Conservation (phyloP, 768 basidiomycete genomes). For the Calocera cornea region DNA sequence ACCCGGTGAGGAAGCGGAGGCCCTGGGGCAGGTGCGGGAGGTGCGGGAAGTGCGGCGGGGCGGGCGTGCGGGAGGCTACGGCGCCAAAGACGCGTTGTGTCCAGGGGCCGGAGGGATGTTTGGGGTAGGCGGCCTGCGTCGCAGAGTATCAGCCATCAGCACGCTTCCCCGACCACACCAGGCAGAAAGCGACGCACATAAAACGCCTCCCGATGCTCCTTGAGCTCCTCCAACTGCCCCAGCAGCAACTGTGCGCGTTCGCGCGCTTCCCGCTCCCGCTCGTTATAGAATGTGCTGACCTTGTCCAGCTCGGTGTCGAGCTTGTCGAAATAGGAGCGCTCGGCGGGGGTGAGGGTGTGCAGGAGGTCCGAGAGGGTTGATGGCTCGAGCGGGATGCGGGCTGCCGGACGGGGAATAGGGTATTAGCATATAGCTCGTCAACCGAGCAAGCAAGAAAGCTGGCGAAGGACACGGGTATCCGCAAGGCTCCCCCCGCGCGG, state of each 20-base stretch:
- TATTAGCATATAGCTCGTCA: no score
- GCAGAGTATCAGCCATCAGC: not conserved
- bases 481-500: no score
- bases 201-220: conserved; percentile 48
- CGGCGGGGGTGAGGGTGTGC: conserved; percentile 42
- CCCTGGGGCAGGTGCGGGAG: not conserved
- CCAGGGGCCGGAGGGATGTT: not conserved
- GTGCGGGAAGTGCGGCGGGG: not conserved
- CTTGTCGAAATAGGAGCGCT: conserved; percentile 59
- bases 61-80: not conserved
- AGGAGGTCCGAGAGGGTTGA: conserved; percentile 28
- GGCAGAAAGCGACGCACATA: conserved; percentile 32
- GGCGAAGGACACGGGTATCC: no score
- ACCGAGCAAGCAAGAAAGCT: no score
- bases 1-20: not conserved
- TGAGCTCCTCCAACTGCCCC: conserved; percentile 60
- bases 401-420: not conserved
- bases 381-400: not conserved
- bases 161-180: not conserved
- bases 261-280: conserved; percentile 50
- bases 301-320: conserved; percentile 73
- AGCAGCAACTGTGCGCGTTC: conserved; percentile 32
- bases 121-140: not conserved
- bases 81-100: not conserved
- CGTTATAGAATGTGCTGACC: conserved; percentile 69